These are phyloP conservation scores for Pythium apleroticum DNA, from an alignment of 352 stramenopile species.

Conservation along the genomic window DNA sequence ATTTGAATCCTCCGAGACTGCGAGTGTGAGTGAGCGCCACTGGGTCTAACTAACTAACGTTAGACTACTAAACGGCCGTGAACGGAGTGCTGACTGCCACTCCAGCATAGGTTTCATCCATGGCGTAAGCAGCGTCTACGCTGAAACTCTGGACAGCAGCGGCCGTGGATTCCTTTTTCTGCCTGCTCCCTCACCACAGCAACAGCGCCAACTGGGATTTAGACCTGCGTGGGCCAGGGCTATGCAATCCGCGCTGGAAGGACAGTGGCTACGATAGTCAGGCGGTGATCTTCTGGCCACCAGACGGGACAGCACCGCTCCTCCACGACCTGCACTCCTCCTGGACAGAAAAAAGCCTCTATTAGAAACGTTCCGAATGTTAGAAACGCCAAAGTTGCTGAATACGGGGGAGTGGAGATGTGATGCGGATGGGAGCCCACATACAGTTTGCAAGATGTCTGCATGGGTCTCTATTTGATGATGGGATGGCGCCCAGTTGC, in stretches of 20 bases:
- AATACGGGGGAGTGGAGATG: constrained; percentile 2
- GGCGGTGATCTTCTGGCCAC: constrained; percentile 21
- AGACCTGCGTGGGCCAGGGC: neutral
- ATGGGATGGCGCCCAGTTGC: constrained; percentile 9
- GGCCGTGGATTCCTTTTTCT: neutral
- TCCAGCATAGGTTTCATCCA: neutral
- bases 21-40: no score
- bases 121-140: neutral
- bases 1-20: neutral
- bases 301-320: constrained; percentile 19
- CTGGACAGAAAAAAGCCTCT: neutral
- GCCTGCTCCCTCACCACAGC: neutral
- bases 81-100: neutral
- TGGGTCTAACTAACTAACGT: no score
- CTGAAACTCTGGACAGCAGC: constrained; percentile 1
- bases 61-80: constrained; percentile 2
- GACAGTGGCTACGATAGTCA: constrained; percentile 7
- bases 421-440: neutral
- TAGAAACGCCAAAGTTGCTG: constrained; percentile 19
- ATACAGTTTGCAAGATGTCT: constrained; percentile 23
- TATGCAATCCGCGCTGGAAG: neutral
- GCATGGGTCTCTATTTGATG: constrained; percentile 27
- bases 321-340: constrained; percentile 5
- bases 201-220: neutral
- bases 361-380: neutral